Evolutionary conservation across 345 rosid species (phyloP).

Genomic region (Kernera saxatilis): DNA sequence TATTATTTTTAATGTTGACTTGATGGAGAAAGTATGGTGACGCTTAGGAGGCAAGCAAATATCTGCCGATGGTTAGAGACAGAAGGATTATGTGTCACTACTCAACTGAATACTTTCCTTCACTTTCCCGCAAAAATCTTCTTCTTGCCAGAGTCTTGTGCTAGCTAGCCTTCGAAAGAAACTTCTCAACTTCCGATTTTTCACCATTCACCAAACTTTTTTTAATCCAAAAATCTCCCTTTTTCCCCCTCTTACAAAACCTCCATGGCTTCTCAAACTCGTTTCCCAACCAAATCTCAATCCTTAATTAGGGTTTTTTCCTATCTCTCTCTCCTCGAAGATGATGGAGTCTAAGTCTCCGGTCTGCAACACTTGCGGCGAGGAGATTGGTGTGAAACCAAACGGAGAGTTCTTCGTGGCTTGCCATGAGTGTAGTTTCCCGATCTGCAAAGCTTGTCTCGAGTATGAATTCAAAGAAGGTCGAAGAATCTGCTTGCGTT

Average conservation of each 20-base stretch:
- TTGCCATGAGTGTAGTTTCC: conserved; percentile 82
- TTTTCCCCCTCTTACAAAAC: conserved; percentile 21
- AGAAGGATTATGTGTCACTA: conserved; percentile 10
- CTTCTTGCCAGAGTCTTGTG: conserved; percentile 16
- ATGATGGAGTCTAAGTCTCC: conserved; percentile 87
- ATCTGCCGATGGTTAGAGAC: conserved; percentile 24
- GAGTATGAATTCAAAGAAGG: conserved; percentile 85
- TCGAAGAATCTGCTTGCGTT: conserved; percentile 69
- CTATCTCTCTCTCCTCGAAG: conserved; percentile 9
- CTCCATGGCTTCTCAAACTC: conserved; percentile 15
- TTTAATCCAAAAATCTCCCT: neutral
- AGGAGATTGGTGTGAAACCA: conserved; percentile 51
- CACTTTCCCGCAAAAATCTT: conserved; percentile 55
- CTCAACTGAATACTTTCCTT: conserved; percentile 56
- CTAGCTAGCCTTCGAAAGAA: conserved; percentile 40
- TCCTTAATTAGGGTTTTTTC: conserved; percentile 16
- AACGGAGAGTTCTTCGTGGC: conserved; percentile 72
- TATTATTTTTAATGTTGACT: neutral
- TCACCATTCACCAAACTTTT: conserved; percentile 44
- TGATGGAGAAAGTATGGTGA: conserved; percentile 9
- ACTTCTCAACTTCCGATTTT: conserved; percentile 52
- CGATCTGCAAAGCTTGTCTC: conserved; percentile 84
- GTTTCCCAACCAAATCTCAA: conserved; percentile 8
- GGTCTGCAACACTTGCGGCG: conserved; percentile 81
- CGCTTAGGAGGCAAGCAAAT: conserved; percentile 30